phyloP scores from a whole-genome alignment of 768 basidiomycete species.

The Paxillus rubicundulus region DNA sequence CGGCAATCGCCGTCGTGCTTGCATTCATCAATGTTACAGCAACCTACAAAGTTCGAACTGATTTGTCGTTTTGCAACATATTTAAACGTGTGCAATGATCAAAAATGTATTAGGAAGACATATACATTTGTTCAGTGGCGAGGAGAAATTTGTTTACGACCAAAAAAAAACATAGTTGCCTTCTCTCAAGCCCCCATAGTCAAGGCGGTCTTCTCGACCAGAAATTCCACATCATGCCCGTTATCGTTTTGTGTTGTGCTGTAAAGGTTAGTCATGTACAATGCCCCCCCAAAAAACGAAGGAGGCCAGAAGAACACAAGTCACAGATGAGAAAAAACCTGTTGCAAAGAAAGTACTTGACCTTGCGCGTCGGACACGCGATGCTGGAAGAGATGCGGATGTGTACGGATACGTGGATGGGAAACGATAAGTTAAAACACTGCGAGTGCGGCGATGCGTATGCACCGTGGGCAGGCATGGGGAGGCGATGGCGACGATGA shows the following conservation, averaged over 20 bases:
- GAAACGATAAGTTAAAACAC: conserved; percentile 28
- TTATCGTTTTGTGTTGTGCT: conserved; percentile 17
- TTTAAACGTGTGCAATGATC: too few species aligned
- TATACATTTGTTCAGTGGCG: not conserved
- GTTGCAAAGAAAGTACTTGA: conserved; percentile 25
- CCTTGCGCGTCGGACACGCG: conserved; percentile 14
- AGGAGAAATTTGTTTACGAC: too few species aligned
- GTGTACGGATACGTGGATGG: not conserved
- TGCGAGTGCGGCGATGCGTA: conserved; percentile 4
- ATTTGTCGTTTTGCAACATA: too few species aligned
- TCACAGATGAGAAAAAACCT: conserved; percentile 2
- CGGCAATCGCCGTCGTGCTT: conserved; percentile 7
- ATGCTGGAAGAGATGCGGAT: conserved; percentile 12
- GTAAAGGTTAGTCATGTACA: conserved; percentile 31
- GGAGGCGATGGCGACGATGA: not conserved
- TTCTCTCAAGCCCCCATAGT: not conserved
- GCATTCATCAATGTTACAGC: too few species aligned
- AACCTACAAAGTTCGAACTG: too few species aligned
- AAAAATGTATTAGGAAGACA: too few species aligned
- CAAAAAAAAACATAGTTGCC: conserved; percentile 15
- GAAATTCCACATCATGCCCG: conserved; percentile 1
- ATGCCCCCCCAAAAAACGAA: conserved; percentile 7
- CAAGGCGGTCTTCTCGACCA: not conserved
- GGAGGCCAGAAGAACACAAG: not conserved
- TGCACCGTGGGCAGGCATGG: conserved; percentile 1